Base-by-base conservation (phyloP, 1,139 yeast genomes). In the Barnettozyma hawaiiensis region DNA sequence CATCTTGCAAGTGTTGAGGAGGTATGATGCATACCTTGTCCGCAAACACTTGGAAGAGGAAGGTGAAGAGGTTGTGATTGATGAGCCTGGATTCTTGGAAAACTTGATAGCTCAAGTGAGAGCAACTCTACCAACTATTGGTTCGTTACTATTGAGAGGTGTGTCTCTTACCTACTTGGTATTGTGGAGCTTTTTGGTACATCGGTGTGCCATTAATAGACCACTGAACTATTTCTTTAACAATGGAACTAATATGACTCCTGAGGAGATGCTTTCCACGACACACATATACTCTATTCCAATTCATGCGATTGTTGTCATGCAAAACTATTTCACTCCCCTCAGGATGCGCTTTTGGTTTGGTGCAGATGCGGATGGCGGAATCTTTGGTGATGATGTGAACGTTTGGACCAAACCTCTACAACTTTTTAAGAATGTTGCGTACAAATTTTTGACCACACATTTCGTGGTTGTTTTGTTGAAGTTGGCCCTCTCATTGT, bases 241-340 rank as follows among this genome's bases (percentile, higher is more conserved):
- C 3, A 20, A 27, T 5, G 42, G 33, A 6, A 18, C n/a, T n/a
- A n/a, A 23, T 14, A 29, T 21, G 12, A 10, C 34, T 28, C 15
- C 20, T 18, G 28, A 34, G 9, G 23, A 29, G 5, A 22, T 35
- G 15, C 15, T 15, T 16, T 39, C 41, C 24, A 42, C 37, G 58
- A 52, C 66, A 35, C 31, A 47, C 21, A 40, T 41, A 10, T 52
- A 47, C 35, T 34, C 43, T 2, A 5, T 42, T 58, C 60, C 48
- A 43, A 41, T 39, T 40, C 51, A 44, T 28, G 8, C 24, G 3
- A 14, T 35, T 18, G 37, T 38, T 20, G 37, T 31, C 32, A 9
- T 42, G 6, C 39, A 42, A 26, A 38, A 29, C 29, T 38, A 35
- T 15, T 35, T 15, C 11, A 8, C 2, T 3, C 22, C 31, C 10